Conservation (phyloP, 306 rosid species). For the Vicia faba region DNA sequence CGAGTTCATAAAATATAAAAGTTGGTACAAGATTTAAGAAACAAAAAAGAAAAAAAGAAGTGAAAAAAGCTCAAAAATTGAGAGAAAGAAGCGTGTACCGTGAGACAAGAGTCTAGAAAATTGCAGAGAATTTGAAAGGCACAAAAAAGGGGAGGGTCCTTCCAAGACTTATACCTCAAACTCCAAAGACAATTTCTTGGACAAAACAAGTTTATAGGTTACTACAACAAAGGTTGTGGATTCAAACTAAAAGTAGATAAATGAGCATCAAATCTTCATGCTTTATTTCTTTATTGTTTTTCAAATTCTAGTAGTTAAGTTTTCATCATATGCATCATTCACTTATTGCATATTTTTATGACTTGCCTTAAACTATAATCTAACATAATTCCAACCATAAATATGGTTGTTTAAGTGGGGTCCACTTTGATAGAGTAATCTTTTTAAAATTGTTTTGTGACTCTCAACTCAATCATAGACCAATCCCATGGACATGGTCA, state of each 20-base stretch:
- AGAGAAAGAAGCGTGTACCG: slow-evolving; percentile 47
- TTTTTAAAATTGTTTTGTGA: neutral
- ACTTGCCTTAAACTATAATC: slow-evolving; percentile 16
- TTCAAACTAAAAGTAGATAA: slow-evolving; percentile 36
- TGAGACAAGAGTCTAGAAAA: slow-evolving; percentile 51
- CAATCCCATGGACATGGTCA: slow-evolving; percentile 32
- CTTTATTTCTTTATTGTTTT: slow-evolving; percentile 24
- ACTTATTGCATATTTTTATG: neutral
- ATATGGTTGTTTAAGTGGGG: slow-evolving; percentile 12
- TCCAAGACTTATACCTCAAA: slow-evolving; percentile 39
- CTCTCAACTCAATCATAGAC: slow-evolving; percentile 4
- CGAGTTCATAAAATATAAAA: neutral
- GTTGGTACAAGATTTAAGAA: slow-evolving; percentile 15
- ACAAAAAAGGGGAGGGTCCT: slow-evolving; percentile 39
- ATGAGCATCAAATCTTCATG: slow-evolving; percentile 33
- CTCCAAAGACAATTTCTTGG: slow-evolving; percentile 46
- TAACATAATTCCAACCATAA: slow-evolving; percentile 6
- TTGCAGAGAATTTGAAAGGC: slow-evolving; percentile 41
- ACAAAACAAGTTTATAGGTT: slow-evolving; percentile 39
- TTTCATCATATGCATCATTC: slow-evolving; percentile 21
- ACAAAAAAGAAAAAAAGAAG: neutral
- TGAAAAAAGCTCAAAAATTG: slow-evolving; percentile 43
- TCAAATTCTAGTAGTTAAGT: slow-evolving; percentile 8
- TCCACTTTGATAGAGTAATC: slow-evolving; percentile 12
- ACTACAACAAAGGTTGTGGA: slow-evolving; percentile 37